Percentiles rank a stretch among this genome's conserved stretches.
Evolutionary conservation across 2,329 filamentous ascomycete species (phyloP).

Genomic region (Aspergillus ustus): DNA sequence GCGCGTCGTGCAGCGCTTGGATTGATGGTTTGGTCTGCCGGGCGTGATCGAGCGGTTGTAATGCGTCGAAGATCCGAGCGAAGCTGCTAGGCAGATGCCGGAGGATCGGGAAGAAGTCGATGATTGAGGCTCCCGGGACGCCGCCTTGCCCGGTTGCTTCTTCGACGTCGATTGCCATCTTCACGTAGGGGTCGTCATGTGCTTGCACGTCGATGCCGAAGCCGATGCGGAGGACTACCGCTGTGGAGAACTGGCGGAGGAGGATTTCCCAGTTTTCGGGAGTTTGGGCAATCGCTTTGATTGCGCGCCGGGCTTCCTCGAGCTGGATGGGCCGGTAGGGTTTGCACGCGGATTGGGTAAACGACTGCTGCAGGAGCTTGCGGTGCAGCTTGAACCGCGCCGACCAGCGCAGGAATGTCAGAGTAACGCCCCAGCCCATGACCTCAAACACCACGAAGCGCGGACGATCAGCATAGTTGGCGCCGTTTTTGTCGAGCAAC

Average conservation of each 20-base stretch:
- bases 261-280: slow-evolving; percentile 12
- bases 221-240: slow-evolving; percentile 12
- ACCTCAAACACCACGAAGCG: slow-evolving; percentile 15
- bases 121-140: slow-evolving; percentile 8
- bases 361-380: slow-evolving; percentile 12
- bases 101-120: slow-evolving; percentile 17
- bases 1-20: slow-evolving; percentile 6
- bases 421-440: slow-evolving; percentile 17
- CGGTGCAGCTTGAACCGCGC: slow-evolving; percentile 10
- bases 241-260: slow-evolving; percentile 12
- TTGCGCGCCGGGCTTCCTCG: slow-evolving; percentile 12
- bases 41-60: slow-evolving; percentile 10
- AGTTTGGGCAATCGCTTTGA: neutral
- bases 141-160: slow-evolving; percentile 15
- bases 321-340: slow-evolving; percentile 12
- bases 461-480: slow-evolving; percentile 13
- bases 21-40: slow-evolving; percentile 3
- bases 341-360: slow-evolving; percentile 9
- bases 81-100: slow-evolving; percentile 3
- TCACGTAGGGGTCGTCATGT: slow-evolving; percentile 13
- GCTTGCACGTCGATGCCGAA: slow-evolving; percentile 13
- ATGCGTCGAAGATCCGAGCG: neutral
- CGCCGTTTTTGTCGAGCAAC: slow-evolving; percentile 2
- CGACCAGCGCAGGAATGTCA: slow-evolving; percentile 14
- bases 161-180: slow-evolving; percentile 17